Conservation (phyloP, 257 asterid genomes). For the Solanum pimpinellifolium region DNA sequence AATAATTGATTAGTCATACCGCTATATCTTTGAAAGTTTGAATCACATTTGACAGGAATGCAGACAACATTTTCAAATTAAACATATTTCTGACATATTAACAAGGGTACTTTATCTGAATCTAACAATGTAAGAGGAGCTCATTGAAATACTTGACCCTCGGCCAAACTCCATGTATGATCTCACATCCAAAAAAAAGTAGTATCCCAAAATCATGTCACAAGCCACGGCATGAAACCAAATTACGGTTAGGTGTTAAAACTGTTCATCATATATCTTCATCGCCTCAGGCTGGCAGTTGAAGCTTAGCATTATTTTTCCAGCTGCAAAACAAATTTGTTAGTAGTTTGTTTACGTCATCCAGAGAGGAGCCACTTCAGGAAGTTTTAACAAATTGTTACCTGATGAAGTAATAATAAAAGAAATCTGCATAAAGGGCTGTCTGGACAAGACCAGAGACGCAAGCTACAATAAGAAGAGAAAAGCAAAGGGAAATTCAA, state of each 20-base stretch:
- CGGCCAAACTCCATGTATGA: background rate
- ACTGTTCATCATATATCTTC: background rate
- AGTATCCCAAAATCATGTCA: background rate
- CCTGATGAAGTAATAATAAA: constrained; percentile 93
- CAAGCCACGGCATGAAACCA: background rate
- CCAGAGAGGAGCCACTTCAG: background rate
- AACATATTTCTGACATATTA: background rate
- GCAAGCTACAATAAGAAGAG: constrained; percentile 37
- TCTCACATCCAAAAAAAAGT: background rate
- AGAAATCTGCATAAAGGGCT: constrained; percentile 87
- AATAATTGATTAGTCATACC: background rate
- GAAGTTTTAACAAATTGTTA: constrained; percentile 9
- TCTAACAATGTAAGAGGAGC: background rate
- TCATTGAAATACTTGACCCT: background rate
- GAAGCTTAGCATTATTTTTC: constrained; percentile 59
- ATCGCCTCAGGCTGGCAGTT: constrained; percentile 62
- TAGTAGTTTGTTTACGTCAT: background rate
- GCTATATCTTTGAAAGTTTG: background rate
- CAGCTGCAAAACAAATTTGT: constrained; percentile 41
- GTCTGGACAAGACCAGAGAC: constrained; percentile 81
- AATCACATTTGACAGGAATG: background rate
- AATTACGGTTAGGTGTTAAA: background rate
- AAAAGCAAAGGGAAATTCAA: background rate
- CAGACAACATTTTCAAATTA: background rate
- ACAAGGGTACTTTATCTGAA: background rate